Evolutionary conservation across 257 asterid species (phyloP).

Genomic region (Verbena officinalis): DNA sequence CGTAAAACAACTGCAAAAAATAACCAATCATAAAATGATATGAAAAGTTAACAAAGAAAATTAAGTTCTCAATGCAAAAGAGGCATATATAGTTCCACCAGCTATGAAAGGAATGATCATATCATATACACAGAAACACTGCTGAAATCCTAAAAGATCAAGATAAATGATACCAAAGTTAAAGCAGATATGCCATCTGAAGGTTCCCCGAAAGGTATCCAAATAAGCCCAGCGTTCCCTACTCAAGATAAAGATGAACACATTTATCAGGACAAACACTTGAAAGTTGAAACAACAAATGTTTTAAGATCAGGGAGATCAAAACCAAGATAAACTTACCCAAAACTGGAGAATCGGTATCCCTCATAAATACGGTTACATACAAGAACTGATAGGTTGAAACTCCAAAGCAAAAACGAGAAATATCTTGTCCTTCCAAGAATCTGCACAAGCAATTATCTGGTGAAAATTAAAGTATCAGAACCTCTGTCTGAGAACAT

Average conservation of each 20-base stretch:
- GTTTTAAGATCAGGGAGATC: slow-evolving; percentile 23
- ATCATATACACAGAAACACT: too few relatives aligned
- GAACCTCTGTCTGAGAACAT: slow-evolving; percentile 32
- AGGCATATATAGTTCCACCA: slow-evolving; percentile 16
- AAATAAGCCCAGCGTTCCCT: slow-evolving; percentile 74
- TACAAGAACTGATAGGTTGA: slow-evolving; percentile 70
- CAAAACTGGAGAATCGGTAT: slow-evolving; percentile 74
- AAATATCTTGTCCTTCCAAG: slow-evolving; percentile 75
- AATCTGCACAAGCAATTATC: slow-evolving; percentile 62
- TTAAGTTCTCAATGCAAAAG: slow-evolving; percentile 5
- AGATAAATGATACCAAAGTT: slow-evolving; percentile 74
- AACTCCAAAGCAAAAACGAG: slow-evolving; percentile 65
- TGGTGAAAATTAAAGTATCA: slow-evolving; percentile 48
- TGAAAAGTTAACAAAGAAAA: slow-evolving; percentile 14
- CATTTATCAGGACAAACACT: slow-evolving; percentile 2
- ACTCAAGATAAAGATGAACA: slow-evolving; percentile 34
- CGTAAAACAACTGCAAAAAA: slow-evolving; percentile 80
- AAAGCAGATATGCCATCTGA: slow-evolving; percentile 99
- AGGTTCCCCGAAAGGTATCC: slow-evolving; percentile 86
- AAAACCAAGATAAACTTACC: slow-evolving; percentile 50
- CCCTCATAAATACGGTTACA: slow-evolving; percentile 87
- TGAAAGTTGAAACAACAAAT: slow-evolving; percentile 4
- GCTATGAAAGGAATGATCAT: slow-evolving; percentile 3
- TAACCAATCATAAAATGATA: slow-evolving; percentile 13
- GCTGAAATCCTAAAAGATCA: slow-evolving; percentile 19